These are phyloP conservation scores for Suaeda aralocaspica DNA, from an alignment of 148 eudicot species.

Conservation along the genomic window DNA sequence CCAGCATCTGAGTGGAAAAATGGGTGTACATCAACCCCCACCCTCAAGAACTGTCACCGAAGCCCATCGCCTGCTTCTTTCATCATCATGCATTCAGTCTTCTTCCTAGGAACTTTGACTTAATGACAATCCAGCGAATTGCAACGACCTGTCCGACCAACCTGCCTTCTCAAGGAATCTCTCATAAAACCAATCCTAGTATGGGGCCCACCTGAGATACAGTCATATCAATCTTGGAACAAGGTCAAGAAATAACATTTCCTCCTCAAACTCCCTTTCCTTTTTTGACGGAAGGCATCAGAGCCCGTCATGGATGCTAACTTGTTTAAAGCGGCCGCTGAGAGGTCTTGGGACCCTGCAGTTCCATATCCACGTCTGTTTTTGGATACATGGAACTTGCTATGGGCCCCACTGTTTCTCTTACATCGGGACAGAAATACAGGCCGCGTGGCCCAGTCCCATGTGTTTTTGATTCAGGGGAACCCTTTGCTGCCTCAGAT, in stretches of 20 bases:
- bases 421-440: constrained; percentile 40
- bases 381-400: constrained; percentile 53
- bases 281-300: constrained; percentile 41
- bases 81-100: constrained; percentile 68
- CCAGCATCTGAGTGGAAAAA: constrained; percentile 40
- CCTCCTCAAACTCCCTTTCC: constrained; percentile 30
- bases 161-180: constrained; percentile 36
- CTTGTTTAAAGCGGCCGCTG: constrained; percentile 41
- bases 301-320: constrained; percentile 45
- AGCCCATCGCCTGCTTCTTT: constrained; percentile 57
- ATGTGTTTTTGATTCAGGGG: constrained; percentile 83
- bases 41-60: constrained; percentile 28
- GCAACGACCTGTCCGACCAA: constrained; percentile 37
- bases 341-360: constrained; percentile 43
- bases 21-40: constrained; percentile 30
- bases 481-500: constrained; percentile 54
- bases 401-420: constrained; percentile 44
- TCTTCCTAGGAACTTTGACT: constrained; percentile 56
- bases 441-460: constrained; percentile 51
- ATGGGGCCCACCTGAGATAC: constrained; percentile 40
- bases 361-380: constrained; percentile 39
- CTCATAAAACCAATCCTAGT: constrained; percentile 32
- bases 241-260: constrained; percentile 47
- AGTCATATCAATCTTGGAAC: constrained; percentile 69
- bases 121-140: constrained; percentile 58